Base-by-base conservation (phyloP, 169 alveolate species). In the Cryptosporidium viatorum region DNA sequence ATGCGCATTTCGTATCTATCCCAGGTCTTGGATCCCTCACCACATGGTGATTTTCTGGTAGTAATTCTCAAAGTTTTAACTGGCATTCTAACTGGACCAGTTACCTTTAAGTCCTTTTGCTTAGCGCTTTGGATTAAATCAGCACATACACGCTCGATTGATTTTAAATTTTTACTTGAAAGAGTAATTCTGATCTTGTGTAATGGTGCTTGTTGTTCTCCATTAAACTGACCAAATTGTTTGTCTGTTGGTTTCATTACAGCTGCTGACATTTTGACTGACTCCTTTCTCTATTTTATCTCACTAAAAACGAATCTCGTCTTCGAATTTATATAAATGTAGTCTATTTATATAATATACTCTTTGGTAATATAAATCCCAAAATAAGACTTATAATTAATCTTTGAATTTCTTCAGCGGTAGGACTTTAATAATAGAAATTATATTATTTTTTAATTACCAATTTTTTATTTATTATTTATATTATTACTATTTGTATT, bases 1-100 rank as follows among this genome's bases (percentile, higher is more conserved):
- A 98, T 97, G 70, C 99, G 96, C 97, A 98, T 93, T 95, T 97
- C 99, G 93, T 95, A 97, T 91, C 99, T 95, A 92, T 98, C 99
- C 98, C 98, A 98, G 52, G 99, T 98, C 95, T 97, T 97, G 67
- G 99, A 97, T 74, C 99, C 99, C 93, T 98, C 99, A 50, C 99
- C 99, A 91, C 99, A 97, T 29, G 99, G 99, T 41, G 99, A 95
- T 94, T 97, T 98, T 84, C 99, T 94, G 41, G 98, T 96, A 85
- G 99, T 97, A 84, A 98, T 95, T 86, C 97, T 96, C 55, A 98
- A 96, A 84, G 96, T 96, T 96, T 96, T 97, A 52, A 98, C 98
- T 31, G 99, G 99, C 93, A 97, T 95, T 91, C 99, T 95, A 84
- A 97, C 99, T 41, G 99, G 99, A 74, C 99, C 99, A 21, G 94